Conservation (phyloP, 2,329 filamentous ascomycete genomes). For the Balansia obtecta region DNA sequence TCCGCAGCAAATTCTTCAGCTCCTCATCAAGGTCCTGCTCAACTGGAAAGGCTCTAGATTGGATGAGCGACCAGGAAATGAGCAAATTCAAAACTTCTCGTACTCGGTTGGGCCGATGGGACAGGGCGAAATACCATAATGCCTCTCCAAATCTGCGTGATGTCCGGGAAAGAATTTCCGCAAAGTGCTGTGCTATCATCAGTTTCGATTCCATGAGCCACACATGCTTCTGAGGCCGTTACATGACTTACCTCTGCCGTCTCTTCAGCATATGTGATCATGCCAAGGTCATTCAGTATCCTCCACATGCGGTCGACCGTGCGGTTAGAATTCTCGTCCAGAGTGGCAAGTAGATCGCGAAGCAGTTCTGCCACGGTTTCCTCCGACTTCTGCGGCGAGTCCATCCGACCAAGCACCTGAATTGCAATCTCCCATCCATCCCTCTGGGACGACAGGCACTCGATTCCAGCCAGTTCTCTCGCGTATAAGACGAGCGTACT, state of each 20-base stretch:
- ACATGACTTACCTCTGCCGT: slow-evolving; percentile 60
- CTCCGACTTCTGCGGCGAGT: slow-evolving; percentile 58
- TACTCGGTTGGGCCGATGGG: slow-evolving; percentile 66
- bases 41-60: slow-evolving; percentile 70
- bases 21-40: slow-evolving; percentile 59
- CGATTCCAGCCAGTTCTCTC: slow-evolving; percentile 46
- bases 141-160: slow-evolving; percentile 75
- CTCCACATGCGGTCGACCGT: slow-evolving; percentile 74
- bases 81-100: slow-evolving; percentile 77
- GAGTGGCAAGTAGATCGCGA: slow-evolving; percentile 45
- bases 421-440: slow-evolving; percentile 89
- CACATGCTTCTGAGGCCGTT: neutral
- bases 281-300: slow-evolving; percentile 64
- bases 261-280: slow-evolving; percentile 66
- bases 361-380: slow-evolving; percentile 64
- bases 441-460: slow-evolving; percentile 33
- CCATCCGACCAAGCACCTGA: slow-evolving; percentile 68
- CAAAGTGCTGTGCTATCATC: slow-evolving; percentile 45
- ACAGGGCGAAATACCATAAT: slow-evolving; percentile 81
- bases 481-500: slow-evolving; percentile 69
- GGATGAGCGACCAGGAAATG: slow-evolving; percentile 75
- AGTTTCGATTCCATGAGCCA: slow-evolving; percentile 9
- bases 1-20: slow-evolving; percentile 55
- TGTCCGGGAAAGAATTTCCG: slow-evolving; percentile 59
- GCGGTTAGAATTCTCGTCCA: slow-evolving; percentile 52